phyloP scores from a whole-genome alignment of 768 basidiomycete genomes.

The Chlorophyllum brunneum region DNA sequence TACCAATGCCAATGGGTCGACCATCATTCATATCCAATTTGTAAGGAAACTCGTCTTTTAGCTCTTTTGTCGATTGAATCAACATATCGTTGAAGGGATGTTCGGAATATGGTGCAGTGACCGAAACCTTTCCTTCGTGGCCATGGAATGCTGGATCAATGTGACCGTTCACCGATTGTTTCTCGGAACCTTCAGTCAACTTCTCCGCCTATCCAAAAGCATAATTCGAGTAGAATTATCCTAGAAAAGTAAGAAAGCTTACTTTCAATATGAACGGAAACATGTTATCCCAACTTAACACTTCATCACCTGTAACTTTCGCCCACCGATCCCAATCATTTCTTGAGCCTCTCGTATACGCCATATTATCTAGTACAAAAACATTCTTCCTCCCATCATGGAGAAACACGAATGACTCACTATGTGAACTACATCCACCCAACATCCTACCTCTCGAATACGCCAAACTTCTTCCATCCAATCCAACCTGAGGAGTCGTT shows the following conservation, averaged over 20 bases:
- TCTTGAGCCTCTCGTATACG: slow-evolving; percentile 17
- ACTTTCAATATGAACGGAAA: slow-evolving; percentile 14
- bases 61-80: slow-evolving; percentile 15
- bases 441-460: slow-evolving; percentile 10
- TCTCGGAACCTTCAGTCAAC: not conserved
- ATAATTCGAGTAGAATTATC: not conserved
- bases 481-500: slow-evolving; percentile 9
- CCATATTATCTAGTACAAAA: slow-evolving; percentile 16
- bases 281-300: slow-evolving; percentile 30
- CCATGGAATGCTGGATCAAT: slow-evolving; percentile 12
- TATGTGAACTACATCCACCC: slow-evolving; percentile 12
- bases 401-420: no score
- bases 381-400: no score
- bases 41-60: slow-evolving; percentile 8
- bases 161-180: slow-evolving; percentile 7
- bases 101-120: slow-evolving; percentile 3
- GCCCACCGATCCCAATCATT: slow-evolving; percentile 22
- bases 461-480: slow-evolving; percentile 9
- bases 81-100: slow-evolving; percentile 20
- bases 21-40: slow-evolving; percentile 9
- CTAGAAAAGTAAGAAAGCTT: slow-evolving; percentile 1
- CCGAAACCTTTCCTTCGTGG: slow-evolving; percentile 1
- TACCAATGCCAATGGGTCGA: slow-evolving; percentile 5
- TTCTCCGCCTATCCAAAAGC: slow-evolving; percentile 6
- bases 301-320: slow-evolving; percentile 21